Conservation (phyloP, 2,329 filamentous ascomycete genomes). For the Orbilia ellipsospora region DNA sequence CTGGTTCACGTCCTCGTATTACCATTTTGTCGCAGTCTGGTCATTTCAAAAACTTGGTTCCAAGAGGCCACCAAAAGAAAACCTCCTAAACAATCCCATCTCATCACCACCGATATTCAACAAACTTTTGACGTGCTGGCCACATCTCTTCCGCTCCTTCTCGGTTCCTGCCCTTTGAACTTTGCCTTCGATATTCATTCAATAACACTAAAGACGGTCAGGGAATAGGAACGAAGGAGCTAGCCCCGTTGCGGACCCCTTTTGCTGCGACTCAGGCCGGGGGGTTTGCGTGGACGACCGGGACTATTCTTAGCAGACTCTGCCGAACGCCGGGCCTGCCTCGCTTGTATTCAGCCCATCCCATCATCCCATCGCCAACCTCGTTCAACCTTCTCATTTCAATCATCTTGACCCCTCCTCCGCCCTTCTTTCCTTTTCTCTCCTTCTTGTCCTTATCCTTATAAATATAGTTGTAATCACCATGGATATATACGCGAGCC, state of each 20-base stretch:
- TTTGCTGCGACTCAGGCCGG: conserved; percentile 4
- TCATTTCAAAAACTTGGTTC: too few relatives aligned
- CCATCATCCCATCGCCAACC: too few relatives aligned
- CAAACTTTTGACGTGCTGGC: background rate
- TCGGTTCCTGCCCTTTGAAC: background rate
- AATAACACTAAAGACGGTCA: background rate
- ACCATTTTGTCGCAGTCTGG: too few relatives aligned
- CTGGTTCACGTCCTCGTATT: too few relatives aligned
- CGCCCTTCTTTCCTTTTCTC: background rate
- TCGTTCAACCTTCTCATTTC: background rate
- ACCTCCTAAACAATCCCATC: too few relatives aligned
- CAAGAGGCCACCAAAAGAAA: too few relatives aligned
- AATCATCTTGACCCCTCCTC: background rate
- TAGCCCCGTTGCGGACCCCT: background rate
- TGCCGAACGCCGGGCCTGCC: too few relatives aligned
- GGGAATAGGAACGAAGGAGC: background rate
- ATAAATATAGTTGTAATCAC: background rate
- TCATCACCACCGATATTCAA: background rate
- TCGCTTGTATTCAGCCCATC: background rate
- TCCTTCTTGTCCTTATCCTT: conserved; percentile 4
- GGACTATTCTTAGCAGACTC: too few relatives aligned
- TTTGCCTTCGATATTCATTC: background rate
- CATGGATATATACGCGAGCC: conserved; percentile 31
- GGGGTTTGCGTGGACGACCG: too few relatives aligned
- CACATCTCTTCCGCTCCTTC: background rate